phyloP scores from a whole-genome alignment of 2,329 filamentous ascomycete species.

The Botrytis deweyae region DNA sequence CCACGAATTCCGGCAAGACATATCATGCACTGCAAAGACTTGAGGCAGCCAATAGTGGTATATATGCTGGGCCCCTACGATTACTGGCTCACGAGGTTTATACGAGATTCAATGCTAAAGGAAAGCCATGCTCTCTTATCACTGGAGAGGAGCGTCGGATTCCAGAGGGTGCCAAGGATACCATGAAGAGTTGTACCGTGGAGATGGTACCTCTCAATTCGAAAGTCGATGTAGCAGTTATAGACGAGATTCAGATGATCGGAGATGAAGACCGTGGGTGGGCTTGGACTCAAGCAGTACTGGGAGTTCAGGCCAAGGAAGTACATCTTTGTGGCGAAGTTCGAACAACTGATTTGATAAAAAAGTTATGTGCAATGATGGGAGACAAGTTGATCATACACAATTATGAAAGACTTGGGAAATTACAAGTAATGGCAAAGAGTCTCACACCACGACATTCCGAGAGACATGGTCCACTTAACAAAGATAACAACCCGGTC shows the following conservation, averaged over 20 bases:
- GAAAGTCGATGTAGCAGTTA: constrained; percentile 79
- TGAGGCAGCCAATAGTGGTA: constrained; percentile 70
- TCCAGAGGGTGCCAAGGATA: constrained; percentile 55
- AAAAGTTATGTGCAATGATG: constrained; percentile 71
- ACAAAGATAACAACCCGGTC: constrained; percentile 19
- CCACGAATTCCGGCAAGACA: constrained; percentile 97
- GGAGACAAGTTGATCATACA: constrained; percentile 84
- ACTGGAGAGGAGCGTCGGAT: constrained; percentile 88
- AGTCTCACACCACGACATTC: constrained; percentile 42
- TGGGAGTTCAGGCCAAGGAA: constrained; percentile 84
- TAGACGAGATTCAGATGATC: constrained; percentile 99
- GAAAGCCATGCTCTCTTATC: constrained; percentile 72
- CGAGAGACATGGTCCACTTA: constrained; percentile 44
- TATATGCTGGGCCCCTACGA: constrained; percentile 88
- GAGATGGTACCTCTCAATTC: constrained; percentile 68
- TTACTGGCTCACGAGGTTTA: constrained; percentile 95
- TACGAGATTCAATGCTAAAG: constrained; percentile 76
- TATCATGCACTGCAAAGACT: constrained; percentile 88
- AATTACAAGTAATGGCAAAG: constrained; percentile 62
- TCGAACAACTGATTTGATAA: constrained; percentile 74
- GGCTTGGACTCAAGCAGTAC: constrained; percentile 89
- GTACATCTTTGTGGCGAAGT: constrained; percentile 92
- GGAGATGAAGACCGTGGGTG: constrained; percentile 75
- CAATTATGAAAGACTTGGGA: constrained; percentile 79
- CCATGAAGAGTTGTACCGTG: constrained; percentile 84